phyloP scores from a whole-genome alignment of 1,139 yeast species.

The Taiozyma sp. region DNA sequence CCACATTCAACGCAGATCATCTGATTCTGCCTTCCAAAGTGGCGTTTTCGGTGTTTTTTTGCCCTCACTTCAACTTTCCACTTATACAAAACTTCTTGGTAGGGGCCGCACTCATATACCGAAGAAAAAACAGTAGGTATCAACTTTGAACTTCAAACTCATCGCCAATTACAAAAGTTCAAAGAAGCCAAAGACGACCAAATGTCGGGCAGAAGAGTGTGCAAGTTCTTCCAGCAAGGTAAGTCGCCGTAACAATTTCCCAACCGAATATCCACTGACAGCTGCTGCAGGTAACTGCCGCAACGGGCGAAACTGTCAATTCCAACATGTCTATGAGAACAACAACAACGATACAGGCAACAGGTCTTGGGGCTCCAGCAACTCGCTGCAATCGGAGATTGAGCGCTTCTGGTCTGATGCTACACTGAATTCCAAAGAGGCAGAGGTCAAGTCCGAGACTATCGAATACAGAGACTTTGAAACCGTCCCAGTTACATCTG shows the following conservation, averaged over 20 bases:
- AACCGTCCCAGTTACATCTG: conserved; percentile 23
- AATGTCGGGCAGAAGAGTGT: conserved; percentile 28
- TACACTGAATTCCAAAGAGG: conserved; percentile 19
- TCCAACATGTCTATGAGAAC: conserved; percentile 30
- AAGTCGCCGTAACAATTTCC: conserved; percentile 5
- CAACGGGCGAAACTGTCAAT: conserved; percentile 35
- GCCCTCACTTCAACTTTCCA: no score
- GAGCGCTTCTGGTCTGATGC: conserved; percentile 19
- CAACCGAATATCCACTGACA: neutral
- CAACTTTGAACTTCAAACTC: neutral
- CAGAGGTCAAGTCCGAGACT: conserved; percentile 28
- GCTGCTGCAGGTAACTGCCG: conserved; percentile 25
- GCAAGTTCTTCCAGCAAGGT: conserved; percentile 37
- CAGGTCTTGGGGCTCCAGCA: conserved; percentile 4
- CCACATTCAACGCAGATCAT: conserved; percentile 94
- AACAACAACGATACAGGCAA: conserved; percentile 13
- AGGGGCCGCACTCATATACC: neutral
- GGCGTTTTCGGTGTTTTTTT: neutral
- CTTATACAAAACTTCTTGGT: neutral
- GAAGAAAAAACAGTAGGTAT: neutral
- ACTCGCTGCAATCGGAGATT: conserved; percentile 14
- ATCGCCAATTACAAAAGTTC: neutral
- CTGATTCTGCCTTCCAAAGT: neutral
- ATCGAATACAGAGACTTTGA: conserved; percentile 17
- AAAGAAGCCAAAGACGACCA: neutral